Percentiles rank a stretch among this genome's conserved stretches.
Conservation (phyloP, 2,329 filamentous ascomycete genomes). For the Exophiala aquamarina region DNA sequence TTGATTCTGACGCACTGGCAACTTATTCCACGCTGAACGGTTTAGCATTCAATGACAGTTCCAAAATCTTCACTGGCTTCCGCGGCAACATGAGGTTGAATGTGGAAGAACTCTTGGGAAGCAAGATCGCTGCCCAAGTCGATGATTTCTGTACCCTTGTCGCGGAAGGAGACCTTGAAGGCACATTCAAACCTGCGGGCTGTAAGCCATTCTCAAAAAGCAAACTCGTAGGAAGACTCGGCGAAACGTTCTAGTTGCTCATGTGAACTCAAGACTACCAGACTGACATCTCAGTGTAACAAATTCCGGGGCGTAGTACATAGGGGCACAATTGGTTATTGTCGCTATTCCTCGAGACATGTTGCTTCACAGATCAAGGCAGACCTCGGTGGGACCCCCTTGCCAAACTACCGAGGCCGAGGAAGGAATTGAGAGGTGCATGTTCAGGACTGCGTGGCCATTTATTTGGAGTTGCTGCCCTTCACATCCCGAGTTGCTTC, state of each 20-base stretch:
- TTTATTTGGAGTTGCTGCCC: too few species aligned
- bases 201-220: slow-evolving; percentile 33
- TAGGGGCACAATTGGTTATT: slow-evolving; percentile 42
- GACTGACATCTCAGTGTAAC: too few species aligned
- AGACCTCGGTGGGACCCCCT: slow-evolving; percentile 19
- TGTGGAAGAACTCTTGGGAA: slow-evolving; percentile 40
- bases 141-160: slow-evolving; percentile 48
- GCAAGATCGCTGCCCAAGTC: slow-evolving; percentile 39
- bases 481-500: too few species aligned
- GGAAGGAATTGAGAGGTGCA: too few species aligned
- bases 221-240: too few species aligned
- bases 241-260: too few species aligned
- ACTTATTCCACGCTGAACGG: too few species aligned
- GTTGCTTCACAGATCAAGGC: slow-evolving; percentile 49
- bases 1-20: too few species aligned
- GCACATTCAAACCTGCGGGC: slow-evolving; percentile 38
- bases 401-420: slow-evolving; percentile 23
- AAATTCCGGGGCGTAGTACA: slow-evolving; percentile 45
- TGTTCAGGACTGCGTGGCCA: too few species aligned
- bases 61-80: slow-evolving; percentile 51
- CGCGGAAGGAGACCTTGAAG: slow-evolving; percentile 47
- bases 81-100: slow-evolving; percentile 41
- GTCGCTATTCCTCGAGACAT: slow-evolving; percentile 42
- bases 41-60: too few species aligned
- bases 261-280: too few species aligned